These are phyloP conservation scores for Pichia sp. DNA, from an alignment of 1,139 yeast genomes.

Conservation along the genomic window DNA sequence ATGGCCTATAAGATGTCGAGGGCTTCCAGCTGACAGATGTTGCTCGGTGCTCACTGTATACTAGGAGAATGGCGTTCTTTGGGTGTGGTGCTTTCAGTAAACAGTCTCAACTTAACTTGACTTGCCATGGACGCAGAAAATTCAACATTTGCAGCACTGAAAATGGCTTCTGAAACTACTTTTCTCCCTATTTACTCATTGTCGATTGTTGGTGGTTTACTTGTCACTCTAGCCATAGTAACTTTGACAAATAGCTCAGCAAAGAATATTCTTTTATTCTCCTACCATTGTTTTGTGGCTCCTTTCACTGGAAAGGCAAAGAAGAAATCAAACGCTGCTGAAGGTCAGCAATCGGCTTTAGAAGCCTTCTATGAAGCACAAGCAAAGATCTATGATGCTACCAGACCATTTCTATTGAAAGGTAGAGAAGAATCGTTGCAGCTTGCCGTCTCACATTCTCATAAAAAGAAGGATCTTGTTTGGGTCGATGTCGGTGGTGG, in stretches of 20 bases:
- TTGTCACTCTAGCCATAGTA: not conserved
- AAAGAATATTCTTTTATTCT: slow-evolving; percentile 24
- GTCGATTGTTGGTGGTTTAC: slow-evolving; percentile 2
- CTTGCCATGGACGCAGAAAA: no score
- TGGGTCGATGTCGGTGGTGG: slow-evolving; percentile 90
- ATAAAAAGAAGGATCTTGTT: slow-evolving; percentile 39
- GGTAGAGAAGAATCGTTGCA: slow-evolving; percentile 65
- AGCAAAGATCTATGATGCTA: slow-evolving; percentile 67
- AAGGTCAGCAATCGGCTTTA: slow-evolving; percentile 57
- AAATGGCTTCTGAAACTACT: not conserved
- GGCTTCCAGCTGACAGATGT: no score
- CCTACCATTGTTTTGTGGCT: slow-evolving; percentile 56
- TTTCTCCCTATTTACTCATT: slow-evolving; percentile 5
- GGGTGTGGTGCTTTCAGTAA: no score
- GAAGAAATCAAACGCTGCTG: slow-evolving; percentile 31
- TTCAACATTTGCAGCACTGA: no score
- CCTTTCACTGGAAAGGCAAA: slow-evolving; percentile 47
- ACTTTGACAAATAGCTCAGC: slow-evolving; percentile 13
- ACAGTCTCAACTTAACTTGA: no score
- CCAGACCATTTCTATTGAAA: slow-evolving; percentile 56
- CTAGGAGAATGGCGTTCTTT: no score
- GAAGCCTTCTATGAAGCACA: slow-evolving; percentile 71
- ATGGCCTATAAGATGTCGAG: no score
- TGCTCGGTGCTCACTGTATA: no score
- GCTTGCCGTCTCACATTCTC: slow-evolving; percentile 51